Base-by-base conservation (phyloP, 306 rosid genomes). In the Begonia peltatifolia region DNA sequence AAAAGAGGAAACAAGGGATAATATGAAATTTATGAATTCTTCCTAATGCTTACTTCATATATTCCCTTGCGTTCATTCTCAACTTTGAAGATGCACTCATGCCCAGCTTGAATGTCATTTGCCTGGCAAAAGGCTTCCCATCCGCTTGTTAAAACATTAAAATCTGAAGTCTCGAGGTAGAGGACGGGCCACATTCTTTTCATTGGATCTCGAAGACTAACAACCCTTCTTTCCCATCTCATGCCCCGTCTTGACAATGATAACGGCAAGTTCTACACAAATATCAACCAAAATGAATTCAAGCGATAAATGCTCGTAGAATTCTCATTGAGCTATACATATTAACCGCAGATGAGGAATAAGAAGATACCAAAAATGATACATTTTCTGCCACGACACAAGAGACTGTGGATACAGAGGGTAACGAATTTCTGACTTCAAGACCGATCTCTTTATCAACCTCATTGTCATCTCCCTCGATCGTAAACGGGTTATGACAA, bases 151-250 rank as follows among this genome's bases (percentile, higher is more conserved):
- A 80, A 60, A 52, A 61, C 6, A 8, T 44, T 35, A 14, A 53
- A 49, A 51, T 11, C 14, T 0, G 36, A 43, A 25, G 23, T 56
- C 18, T 74, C 63, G 57, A 47, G 76, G 70, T 70, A 83, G 55
- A 70, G 56, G 18, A 78, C 74, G 0, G 81, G 87, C 81, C 96
- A 83, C 58, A 65, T 41, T 62, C 71, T 63, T 60, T 13, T 46
- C 12, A 9, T 25, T 3, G 75, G 68, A 68, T 76, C 84, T 57
- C 46, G 67, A 47, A 82, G 82, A 23, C 41, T 11, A 50, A 76
- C 83, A 41, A 72, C 54, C 63, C 16, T 63, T 58, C 67, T 58
- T 10, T 44, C 55, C 51, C 6, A n/a, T 9, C 10, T 12, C 6
- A 8, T 1, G 16, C 54, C 62, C 4, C 51, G 46, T 35, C 7